phyloP scores from a whole-genome alignment of 352 stramenopile genomes.

The Globisporangium irregulare region DNA sequence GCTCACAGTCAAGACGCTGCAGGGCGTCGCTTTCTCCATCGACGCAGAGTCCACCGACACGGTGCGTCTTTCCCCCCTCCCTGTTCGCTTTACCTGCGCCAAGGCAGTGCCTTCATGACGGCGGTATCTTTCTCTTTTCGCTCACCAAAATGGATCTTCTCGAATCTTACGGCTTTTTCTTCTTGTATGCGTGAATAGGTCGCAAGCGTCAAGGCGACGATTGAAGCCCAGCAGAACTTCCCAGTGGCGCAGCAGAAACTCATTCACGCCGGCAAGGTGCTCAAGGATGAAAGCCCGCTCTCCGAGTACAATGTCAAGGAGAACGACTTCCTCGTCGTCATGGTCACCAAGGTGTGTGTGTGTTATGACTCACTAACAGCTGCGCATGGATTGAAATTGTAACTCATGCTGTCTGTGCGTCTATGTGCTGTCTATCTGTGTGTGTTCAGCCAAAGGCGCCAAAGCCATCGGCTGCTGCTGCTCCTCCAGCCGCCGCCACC shows the following conservation, averaged over 20 bases:
- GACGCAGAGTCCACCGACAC: conserved; percentile 71
- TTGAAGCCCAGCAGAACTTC: conserved; percentile 71
- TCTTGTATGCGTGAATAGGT: conserved; percentile 33
- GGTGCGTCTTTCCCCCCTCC: conserved; percentile 26
- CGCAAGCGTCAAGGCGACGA: conserved; percentile 74
- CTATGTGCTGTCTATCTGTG: background rate
- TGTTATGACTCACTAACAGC: background rate
- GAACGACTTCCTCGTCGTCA: conserved; percentile 86
- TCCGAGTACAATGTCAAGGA: conserved; percentile 86
- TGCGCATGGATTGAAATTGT: conserved; percentile 2
- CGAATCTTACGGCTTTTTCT: conserved; percentile 8
- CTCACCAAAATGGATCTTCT: conserved; percentile 10
- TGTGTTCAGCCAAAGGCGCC: conserved; percentile 50
- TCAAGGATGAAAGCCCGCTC: conserved; percentile 82
- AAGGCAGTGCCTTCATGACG: background rate
- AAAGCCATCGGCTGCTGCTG: conserved; percentile 33
- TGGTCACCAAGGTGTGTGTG: conserved; percentile 71
- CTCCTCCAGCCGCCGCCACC: conserved; percentile 28
- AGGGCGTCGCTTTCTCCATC: conserved; percentile 78
- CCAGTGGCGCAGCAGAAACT: conserved; percentile 77
- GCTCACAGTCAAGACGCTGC: conserved; percentile 85
- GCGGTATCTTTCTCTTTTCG: background rate
- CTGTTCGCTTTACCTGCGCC: background rate
- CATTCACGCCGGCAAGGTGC: conserved; percentile 86
- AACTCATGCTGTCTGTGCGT: background rate